Conservation (phyloP, 2,329 filamentous ascomycete species). For the Calonectria leucothoes region DNA sequence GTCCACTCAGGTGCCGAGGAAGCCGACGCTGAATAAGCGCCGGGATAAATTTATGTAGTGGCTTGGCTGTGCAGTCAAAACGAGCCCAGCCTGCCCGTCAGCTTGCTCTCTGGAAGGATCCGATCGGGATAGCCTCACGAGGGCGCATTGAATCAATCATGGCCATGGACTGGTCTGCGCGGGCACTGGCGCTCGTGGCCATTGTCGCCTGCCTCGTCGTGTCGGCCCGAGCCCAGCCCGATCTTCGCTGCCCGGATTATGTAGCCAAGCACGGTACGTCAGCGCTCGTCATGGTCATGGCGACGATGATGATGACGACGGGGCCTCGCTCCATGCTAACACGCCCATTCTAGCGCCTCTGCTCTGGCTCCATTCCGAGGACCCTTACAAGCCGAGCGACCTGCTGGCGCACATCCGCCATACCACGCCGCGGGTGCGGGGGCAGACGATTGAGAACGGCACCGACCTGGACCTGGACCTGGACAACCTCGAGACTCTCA, state of each 20-base stretch:
- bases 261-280: slow-evolving; percentile 31
- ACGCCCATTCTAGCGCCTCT: slow-evolving; percentile 40
- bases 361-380: slow-evolving; percentile 47
- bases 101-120: neutral
- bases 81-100: neutral
- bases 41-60: neutral
- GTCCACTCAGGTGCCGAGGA: slow-evolving; percentile 9
- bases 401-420: slow-evolving; percentile 44
- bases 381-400: slow-evolving; percentile 46
- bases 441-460: slow-evolving; percentile 29
- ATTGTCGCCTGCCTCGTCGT: neutral
- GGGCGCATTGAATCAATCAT: slow-evolving; percentile 9
- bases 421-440: slow-evolving; percentile 40
- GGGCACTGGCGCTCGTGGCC: neutral
- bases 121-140: neutral
- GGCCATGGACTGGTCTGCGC: slow-evolving; percentile 10
- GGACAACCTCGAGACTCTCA: slow-evolving; percentile 45
- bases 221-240: slow-evolving; percentile 4
- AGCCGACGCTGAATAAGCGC: slow-evolving; percentile 21
- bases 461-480: slow-evolving; percentile 42
- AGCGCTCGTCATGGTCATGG: neutral
- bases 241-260: neutral
- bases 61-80: neutral
- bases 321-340: neutral
- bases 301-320: too few relatives aligned